Conservation (phyloP, 331 rosid genomes). For the Malus hybrid region DNA sequence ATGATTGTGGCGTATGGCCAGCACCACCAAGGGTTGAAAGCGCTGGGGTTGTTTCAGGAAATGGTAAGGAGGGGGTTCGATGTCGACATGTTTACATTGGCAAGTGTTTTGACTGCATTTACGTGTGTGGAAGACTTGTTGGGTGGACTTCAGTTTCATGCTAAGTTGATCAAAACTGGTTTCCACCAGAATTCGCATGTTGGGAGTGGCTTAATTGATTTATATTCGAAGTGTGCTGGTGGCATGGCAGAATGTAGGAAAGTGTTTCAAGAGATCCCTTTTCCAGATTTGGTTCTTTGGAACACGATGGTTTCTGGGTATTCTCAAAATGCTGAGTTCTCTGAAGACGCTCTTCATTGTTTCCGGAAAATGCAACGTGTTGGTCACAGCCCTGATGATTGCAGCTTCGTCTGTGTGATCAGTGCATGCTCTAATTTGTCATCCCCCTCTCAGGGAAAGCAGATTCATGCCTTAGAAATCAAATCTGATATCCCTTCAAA, state of each 20-base stretch:
- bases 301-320: constrained; percentile 92
- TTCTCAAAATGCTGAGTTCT: constrained; percentile 60
- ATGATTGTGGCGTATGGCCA: constrained; percentile 75
- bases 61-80: constrained; percentile 45
- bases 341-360: constrained; percentile 52
- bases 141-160: constrained; percentile 85
- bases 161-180: constrained; percentile 69
- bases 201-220: constrained; percentile 84
- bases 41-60: constrained; percentile 54
- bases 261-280: constrained; percentile 57
- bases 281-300: constrained; percentile 83
- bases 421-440: constrained; percentile 81
- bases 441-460: constrained; percentile 68
- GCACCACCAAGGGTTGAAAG: constrained; percentile 54
- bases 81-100: constrained; percentile 80
- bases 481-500: constrained; percentile 70
- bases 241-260: constrained; percentile 59
- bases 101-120: constrained; percentile 79
- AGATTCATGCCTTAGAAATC: constrained; percentile 64
- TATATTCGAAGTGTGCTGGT: constrained; percentile 71
- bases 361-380: constrained; percentile 55
- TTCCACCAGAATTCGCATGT: constrained; percentile 71
- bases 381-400: constrained; percentile 69
- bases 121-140: constrained; percentile 53
- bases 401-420: constrained; percentile 63